Evolutionary conservation across 2,329 filamentous ascomycete species (phyloP).

Genomic region (Curvularia sp.): DNA sequence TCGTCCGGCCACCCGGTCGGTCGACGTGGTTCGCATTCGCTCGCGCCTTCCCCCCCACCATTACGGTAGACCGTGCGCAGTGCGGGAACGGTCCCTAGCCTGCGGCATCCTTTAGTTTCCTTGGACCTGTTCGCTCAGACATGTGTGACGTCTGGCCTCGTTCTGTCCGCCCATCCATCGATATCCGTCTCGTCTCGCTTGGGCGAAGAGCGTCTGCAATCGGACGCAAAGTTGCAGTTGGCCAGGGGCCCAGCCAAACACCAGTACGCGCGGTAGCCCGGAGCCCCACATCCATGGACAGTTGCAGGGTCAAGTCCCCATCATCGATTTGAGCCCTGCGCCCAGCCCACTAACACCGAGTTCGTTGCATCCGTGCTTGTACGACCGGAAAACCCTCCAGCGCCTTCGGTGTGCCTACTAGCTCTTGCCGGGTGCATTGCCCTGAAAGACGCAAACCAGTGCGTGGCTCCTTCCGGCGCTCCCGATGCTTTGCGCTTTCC

Average conservation of each 20-base stretch:
- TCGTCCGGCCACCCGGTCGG: constrained; percentile 5
- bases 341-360: constrained; percentile 7
- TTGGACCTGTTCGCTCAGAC: background rate
- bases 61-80: constrained; percentile 21
- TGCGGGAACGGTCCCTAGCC: constrained; percentile 20
- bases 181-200: background rate
- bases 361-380: constrained; percentile 13
- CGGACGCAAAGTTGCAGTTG: background rate
- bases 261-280: background rate
- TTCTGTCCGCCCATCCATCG: background rate
- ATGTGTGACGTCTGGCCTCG: too few relatives aligned
- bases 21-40: constrained; percentile 11
- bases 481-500: background rate
- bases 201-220: background rate
- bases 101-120: constrained; percentile 9
- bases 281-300: background rate
- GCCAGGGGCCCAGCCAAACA: background rate
- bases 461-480: constrained; percentile 3
- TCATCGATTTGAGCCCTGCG: background rate
- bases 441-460: background rate
- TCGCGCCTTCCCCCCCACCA: constrained; percentile 23
- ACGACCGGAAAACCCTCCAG: background rate
- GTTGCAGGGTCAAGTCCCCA: constrained; percentile 13
- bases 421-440: background rate
- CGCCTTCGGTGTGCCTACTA: background rate